Evolutionary conservation across 2,329 filamentous ascomycete species (phyloP), one percentile per base, ranked within the genome.

Genomic region (Ceratocystis alfenasii): DNA sequence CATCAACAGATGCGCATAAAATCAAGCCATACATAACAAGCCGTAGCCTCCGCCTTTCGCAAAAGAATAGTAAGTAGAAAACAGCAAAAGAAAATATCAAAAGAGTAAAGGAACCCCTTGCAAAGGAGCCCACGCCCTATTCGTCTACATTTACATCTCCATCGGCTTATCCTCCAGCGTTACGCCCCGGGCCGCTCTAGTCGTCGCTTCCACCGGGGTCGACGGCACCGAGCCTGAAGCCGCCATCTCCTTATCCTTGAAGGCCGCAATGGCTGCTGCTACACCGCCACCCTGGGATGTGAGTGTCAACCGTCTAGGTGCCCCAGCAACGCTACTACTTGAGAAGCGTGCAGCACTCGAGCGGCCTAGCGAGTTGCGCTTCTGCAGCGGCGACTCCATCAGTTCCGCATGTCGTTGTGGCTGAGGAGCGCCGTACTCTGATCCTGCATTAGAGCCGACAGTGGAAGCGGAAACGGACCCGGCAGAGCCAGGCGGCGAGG

Each of bases 351-450:
- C 75, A 68, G 76, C 75, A 69, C 78, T 80, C 17, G 63, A 63
- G 69, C 84, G 79, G 59, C 80, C 80, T 20, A 87, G 74, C 69
- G 85, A 88, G 72, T 87, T 85, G 63, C 85, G 81, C 75, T 88
- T 88, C 70, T 86, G 83, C 1, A 83, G 67, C 69, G 70, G 70
- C 25, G 71, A 71, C 46, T 72, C 71, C 60, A 66, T 69, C 53
- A 70, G 66, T 33, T 68, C 69, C 25, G 68, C 60, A 62, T 69
- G 67, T 44, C 64, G 66, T 65, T 36, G 67, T 60, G 60, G 62
- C 66, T 41, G 36, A 12, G 36, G 36, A 41, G 60, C 55, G 25
- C 53, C 41, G 55, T 59, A 61, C 22, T 50, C 62, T 5, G 64
- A 33, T 6, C 65, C 65, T 2, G 62, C 36, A 30, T 55, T 62